These are phyloP conservation scores for Suhomyces atakaporum DNA, from an alignment of 1,139 yeast genomes.

Conservation along the genomic window DNA sequence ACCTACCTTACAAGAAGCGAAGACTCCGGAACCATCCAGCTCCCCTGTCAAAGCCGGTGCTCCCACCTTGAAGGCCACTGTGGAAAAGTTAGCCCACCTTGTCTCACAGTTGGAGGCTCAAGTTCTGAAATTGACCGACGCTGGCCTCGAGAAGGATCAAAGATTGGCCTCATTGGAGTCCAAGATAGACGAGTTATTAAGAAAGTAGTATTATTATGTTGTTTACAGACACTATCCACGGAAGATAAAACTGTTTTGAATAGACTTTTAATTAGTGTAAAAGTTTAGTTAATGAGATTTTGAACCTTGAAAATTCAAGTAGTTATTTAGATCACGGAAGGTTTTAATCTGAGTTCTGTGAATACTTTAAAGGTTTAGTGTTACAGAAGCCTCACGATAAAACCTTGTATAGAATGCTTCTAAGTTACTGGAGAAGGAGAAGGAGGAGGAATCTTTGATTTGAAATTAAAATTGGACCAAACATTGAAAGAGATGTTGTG, in stretches of 20 bases:
- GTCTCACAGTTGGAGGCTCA: conserved; percentile 59
- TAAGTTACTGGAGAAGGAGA: too few relatives aligned
- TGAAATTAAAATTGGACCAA: neutral
- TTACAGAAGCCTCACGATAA: too few relatives aligned
- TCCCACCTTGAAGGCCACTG: conserved; percentile 68
- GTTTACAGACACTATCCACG: too few relatives aligned
- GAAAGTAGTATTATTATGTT: conserved; percentile 14
- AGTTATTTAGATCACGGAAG: too few relatives aligned
- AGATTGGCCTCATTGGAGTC: conserved; percentile 49
- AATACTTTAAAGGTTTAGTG: too few relatives aligned
- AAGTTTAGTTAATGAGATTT: too few relatives aligned
- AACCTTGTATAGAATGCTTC: too few relatives aligned
- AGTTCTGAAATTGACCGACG: conserved; percentile 50
- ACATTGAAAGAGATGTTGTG: neutral
- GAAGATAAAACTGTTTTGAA: too few relatives aligned
- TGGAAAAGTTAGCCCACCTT: conserved; percentile 61
- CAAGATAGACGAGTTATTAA: conserved; percentile 43
- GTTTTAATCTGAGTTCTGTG: too few relatives aligned
- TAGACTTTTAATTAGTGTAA: too few relatives aligned
- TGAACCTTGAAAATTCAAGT: too few relatives aligned
- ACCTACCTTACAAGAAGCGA: conserved; percentile 13
- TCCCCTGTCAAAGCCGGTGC: conserved; percentile 36
- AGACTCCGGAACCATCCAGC: conserved; percentile 18
- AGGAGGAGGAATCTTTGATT: too few relatives aligned
- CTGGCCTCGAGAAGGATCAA: conserved; percentile 64